Conservation (phyloP, 2,329 filamentous ascomycete genomes). For the Trichophyton rubrum region DNA sequence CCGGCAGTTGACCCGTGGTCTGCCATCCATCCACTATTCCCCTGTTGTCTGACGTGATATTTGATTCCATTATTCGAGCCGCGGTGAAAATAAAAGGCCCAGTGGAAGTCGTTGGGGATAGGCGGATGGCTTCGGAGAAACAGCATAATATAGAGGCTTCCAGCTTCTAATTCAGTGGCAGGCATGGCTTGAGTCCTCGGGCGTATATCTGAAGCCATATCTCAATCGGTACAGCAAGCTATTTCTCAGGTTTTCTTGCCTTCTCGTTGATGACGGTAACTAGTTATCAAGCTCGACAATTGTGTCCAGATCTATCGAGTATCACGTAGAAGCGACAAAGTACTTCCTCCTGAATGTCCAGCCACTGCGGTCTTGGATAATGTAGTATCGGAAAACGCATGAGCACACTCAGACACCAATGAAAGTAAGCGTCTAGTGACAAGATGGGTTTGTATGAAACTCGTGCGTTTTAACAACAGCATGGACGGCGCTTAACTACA, state of each 20-base stretch:
- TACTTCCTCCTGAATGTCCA: neutral
- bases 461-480: neutral
- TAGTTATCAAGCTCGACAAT: no score
- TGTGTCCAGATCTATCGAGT: no score
- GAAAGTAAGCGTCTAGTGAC: neutral
- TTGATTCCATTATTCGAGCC: constrained; percentile 13
- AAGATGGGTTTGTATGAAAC: neutral
- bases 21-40: constrained; percentile 14
- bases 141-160: neutral
- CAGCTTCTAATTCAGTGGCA: neutral
- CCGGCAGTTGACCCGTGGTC: constrained; percentile 13
- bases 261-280: no score
- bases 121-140: neutral
- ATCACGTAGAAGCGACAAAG: no score
- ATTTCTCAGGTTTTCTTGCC: neutral
- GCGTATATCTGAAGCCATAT: neutral
- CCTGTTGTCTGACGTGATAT: constrained; percentile 17
- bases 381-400: neutral
- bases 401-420: neutral
- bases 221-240: neutral
- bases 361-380: neutral
- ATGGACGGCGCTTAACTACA: neutral
- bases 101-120: neutral
- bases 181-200: neutral
- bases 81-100: neutral